Conservation (phyloP, 352 stramenopile species). For the Peronosclerospora sorghi region DNA sequence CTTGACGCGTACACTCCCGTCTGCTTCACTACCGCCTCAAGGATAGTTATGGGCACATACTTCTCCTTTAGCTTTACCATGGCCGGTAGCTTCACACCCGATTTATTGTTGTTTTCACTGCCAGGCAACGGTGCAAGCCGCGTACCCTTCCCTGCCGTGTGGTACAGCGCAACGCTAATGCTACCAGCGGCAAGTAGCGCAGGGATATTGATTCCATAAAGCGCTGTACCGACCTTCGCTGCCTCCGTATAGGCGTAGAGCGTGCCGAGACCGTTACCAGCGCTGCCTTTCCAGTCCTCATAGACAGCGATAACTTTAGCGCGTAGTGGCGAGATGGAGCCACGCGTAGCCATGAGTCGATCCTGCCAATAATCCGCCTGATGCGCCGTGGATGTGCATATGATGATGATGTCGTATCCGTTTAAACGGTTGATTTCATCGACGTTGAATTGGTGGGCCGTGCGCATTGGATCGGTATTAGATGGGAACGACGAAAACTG, state of each 20-base stretch:
- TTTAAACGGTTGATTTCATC: constrained; percentile 79
- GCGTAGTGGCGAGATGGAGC: constrained; percentile 64
- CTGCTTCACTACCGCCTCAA: too few relatives aligned
- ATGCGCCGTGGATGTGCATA: constrained; percentile 94
- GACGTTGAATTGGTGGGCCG: constrained; percentile 59
- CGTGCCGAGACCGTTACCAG: too few relatives aligned
- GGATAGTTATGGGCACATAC: constrained; percentile 87
- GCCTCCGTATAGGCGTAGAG: constrained; percentile 95
- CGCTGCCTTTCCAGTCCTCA: too few relatives aligned
- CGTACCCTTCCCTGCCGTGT: constrained; percentile 97
- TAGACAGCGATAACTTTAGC: too few relatives aligned
- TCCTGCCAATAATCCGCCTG: constrained; percentile 96
- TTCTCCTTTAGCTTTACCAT: constrained; percentile 83
- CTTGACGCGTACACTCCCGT: too few relatives aligned
- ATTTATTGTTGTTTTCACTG: too few relatives aligned
- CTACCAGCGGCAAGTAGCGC: too few relatives aligned
- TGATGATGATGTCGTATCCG: constrained; percentile 94
- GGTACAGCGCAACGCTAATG: constrained; percentile 92
- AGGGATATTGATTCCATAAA: too few relatives aligned
- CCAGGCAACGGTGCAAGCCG: constrained; percentile 92
- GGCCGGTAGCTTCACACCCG: constrained; percentile 95
- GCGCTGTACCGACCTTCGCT: too few relatives aligned
- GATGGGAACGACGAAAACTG: not conserved
- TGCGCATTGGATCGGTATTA: too few relatives aligned
- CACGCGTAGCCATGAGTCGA: constrained; percentile 82